A percentile compares a stretch with the other conserved stretches of the same genome.
phyloP scores from a whole-genome alignment of 495 filamentous ascomycete genomes.

The Cudoniella acicularis region DNA sequence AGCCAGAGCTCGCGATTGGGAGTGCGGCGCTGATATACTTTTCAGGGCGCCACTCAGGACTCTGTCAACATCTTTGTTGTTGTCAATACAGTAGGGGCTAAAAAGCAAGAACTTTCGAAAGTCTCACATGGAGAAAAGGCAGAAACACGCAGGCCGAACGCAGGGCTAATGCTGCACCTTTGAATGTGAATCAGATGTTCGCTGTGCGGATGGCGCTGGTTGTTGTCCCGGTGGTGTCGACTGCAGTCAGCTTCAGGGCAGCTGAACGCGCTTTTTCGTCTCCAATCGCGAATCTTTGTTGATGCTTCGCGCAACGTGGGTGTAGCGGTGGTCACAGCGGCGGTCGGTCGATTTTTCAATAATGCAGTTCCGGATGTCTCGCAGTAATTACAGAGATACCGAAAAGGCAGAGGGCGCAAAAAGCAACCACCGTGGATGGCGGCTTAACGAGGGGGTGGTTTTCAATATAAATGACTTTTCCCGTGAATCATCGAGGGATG shows the following conservation, averaged over 20 bases:
- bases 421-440: too few relatives aligned
- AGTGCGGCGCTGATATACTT: background rate
- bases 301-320: background rate
- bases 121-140: background rate
- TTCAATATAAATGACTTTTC: background rate
- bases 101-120: background rate
- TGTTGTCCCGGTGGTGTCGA: background rate
- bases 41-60: background rate
- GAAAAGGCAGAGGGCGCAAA: background rate
- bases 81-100: background rate
- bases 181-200: too few relatives aligned
- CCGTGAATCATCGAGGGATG: too few relatives aligned
- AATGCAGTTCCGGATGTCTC: background rate
- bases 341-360: background rate
- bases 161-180: too few relatives aligned
- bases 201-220: background rate
- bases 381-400: background rate
- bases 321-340: background rate
- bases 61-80: background rate
- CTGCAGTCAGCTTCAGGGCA: background rate
- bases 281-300: background rate
- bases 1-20: background rate
- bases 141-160: background rate
- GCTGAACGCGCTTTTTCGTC: background rate
- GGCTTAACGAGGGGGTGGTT: background rate